These are phyloP conservation scores for Dendrothele bispora DNA, from an alignment of 768 basidiomycete species.

Conservation along the genomic window DNA sequence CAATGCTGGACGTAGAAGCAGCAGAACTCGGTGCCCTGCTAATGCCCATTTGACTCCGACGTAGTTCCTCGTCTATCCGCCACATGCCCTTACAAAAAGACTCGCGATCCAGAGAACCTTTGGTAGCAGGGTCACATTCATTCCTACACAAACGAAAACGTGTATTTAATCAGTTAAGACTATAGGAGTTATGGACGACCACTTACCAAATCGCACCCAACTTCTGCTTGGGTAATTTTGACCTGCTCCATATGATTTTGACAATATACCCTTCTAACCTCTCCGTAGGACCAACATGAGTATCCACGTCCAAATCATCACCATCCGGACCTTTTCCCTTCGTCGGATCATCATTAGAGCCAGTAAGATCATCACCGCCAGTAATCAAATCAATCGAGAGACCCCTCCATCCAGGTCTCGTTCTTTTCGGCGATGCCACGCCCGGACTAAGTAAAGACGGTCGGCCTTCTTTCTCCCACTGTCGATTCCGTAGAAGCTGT, in stretches of 20 bases:
- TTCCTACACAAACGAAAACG: slow-evolving; percentile 42
- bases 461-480: slow-evolving; percentile 29
- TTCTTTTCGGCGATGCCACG: slow-evolving; percentile 31
- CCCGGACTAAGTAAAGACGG: slow-evolving; percentile 29
- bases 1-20: too few species aligned
- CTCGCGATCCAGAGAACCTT: slow-evolving; percentile 63
- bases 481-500: too few species aligned
- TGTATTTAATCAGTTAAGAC: background rate
- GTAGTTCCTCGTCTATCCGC: slow-evolving; percentile 82
- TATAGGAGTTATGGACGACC: slow-evolving; percentile 3
- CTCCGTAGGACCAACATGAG: slow-evolving; percentile 38
- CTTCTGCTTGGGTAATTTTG: slow-evolving; percentile 50
- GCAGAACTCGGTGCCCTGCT: too few species aligned
- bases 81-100: slow-evolving; percentile 80
- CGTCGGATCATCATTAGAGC: slow-evolving; percentile 11
- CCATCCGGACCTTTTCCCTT: slow-evolving; percentile 30
- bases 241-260: slow-evolving; percentile 61
- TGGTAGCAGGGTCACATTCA: slow-evolving; percentile 60
- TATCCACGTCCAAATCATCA: slow-evolving; percentile 25
- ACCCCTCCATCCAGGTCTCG: slow-evolving; percentile 70
- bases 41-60: too few species aligned
- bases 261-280: slow-evolving; percentile 57
- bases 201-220: slow-evolving; percentile 69
- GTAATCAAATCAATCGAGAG: slow-evolving; percentile 68
- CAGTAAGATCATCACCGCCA: slow-evolving; percentile 3